Conservation (phyloP, 31 red algal genomes). For the Endocladia muricata region DNA sequence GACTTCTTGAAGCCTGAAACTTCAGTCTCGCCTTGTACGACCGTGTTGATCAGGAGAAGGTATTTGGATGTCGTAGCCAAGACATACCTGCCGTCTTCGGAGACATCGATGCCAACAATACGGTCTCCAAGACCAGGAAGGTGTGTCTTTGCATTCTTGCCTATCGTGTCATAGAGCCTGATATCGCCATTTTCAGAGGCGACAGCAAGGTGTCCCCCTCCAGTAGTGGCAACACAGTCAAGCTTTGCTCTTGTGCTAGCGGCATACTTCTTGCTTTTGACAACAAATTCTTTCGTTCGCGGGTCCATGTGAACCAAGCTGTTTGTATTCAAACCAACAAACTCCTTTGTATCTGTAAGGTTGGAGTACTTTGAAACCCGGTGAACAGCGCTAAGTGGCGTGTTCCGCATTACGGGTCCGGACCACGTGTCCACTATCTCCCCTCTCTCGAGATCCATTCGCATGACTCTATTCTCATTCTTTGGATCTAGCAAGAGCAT, state of each 20-base stretch:
- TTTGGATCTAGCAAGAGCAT: slow-evolving; percentile 69
- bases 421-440: slow-evolving; percentile 79
- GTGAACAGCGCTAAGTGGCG: slow-evolving; percentile 39
- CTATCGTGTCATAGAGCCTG: slow-evolving; percentile 72
- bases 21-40: slow-evolving; percentile 55
- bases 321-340: slow-evolving; percentile 79
- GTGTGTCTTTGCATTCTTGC: slow-evolving; percentile 85
- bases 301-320: slow-evolving; percentile 76
- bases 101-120: slow-evolving; percentile 78
- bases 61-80: slow-evolving; percentile 78
- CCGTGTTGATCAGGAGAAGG: slow-evolving; percentile 71
- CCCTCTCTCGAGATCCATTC: slow-evolving; percentile 83
- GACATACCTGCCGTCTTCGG: slow-evolving; percentile 76
- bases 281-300: slow-evolving; percentile 63
- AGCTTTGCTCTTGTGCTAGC: slow-evolving; percentile 50
- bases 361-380: slow-evolving; percentile 60
- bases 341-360: slow-evolving; percentile 56
- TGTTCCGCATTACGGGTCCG: slow-evolving; percentile 31
- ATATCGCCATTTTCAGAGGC: slow-evolving; percentile 84
- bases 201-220: slow-evolving; percentile 62
- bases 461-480: slow-evolving; percentile 38
- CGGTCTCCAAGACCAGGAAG: slow-evolving; percentile 77
- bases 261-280: slow-evolving; percentile 84
- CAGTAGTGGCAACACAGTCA: slow-evolving; percentile 67
- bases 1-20: slow-evolving; percentile 61